A percentile compares a stretch with the other conserved stretches of the same genome.
These are phyloP conservation scores for Tolypocladium ophioglossoides DNA, from an alignment of 2,329 filamentous ascomycete genomes.

Conservation along the genomic window DNA sequence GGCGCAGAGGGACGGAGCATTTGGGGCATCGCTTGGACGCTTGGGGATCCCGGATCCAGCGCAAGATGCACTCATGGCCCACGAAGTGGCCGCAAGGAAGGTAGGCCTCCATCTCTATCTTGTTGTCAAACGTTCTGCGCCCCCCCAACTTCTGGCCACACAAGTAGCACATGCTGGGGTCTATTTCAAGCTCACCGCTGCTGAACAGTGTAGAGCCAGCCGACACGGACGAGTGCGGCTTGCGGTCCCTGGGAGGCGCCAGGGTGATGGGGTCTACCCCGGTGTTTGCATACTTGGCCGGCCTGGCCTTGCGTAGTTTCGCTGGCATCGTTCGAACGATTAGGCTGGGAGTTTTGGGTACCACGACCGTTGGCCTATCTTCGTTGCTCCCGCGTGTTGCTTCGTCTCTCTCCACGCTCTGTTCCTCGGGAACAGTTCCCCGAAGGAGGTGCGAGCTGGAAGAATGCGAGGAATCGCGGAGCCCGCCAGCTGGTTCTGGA, in stretches of 20 bases:
- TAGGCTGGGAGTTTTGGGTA: not conserved
- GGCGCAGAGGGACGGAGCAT: constrained; percentile 7
- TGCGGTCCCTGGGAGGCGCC: not conserved
- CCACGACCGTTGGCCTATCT: not conserved
- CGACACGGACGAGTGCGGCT: not conserved
- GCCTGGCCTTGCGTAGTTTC: not conserved
- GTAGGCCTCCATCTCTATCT: constrained; percentile 8
- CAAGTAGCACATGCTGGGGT: constrained; percentile 1
- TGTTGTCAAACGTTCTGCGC: not conserved
- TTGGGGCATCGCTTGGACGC: constrained; percentile 4
- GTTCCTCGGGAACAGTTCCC: too few relatives aligned
- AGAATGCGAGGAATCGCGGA: not conserved
- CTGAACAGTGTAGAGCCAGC: not conserved
- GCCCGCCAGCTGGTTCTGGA: not conserved
- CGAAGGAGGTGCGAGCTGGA: not conserved
- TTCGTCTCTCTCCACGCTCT: not conserved
- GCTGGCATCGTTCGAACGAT: not conserved
- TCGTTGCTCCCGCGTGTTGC: not conserved
- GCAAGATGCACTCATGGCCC: constrained; percentile 11
- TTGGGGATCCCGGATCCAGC: not conserved
- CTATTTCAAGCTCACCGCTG: not conserved
- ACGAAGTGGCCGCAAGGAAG: constrained; percentile 17
- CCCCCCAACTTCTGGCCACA: constrained; percentile 3
- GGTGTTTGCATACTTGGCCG: not conserved
- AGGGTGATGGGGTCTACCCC: not conserved